phyloP scores from a whole-genome alignment of 2,329 filamentous ascomycete species.

The Botrytis galanthina region DNA sequence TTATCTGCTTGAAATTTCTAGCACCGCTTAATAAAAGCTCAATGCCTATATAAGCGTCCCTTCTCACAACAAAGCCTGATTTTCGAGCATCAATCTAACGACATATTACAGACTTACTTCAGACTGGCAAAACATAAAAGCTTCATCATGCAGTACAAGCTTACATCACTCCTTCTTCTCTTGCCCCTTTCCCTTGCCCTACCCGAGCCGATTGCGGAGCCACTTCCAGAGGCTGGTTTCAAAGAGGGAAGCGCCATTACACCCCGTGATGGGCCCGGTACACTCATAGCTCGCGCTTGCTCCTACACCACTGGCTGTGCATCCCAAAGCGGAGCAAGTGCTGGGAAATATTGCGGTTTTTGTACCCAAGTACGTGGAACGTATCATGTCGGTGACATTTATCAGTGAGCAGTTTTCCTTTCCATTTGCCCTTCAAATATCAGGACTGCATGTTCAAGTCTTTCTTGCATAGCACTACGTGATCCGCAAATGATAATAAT shows the following conservation, averaged over 20 bases:
- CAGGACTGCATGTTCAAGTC: background rate
- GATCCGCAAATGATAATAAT: background rate
- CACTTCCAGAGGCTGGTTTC: background rate
- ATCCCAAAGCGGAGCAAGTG: constrained; percentile 10
- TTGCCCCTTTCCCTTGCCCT: constrained; percentile 6
- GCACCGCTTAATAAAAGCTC: background rate
- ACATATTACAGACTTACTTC: background rate
- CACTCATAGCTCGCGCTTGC: constrained; percentile 14
- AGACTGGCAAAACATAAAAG: background rate
- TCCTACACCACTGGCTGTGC: constrained; percentile 13
- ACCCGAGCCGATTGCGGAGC: background rate
- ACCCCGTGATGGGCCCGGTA: constrained; percentile 2
- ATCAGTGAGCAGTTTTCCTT: constrained; percentile 10
- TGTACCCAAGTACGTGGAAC: constrained; percentile 20
- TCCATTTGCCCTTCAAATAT: background rate
- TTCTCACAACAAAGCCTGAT: background rate
- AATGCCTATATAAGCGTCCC: background rate
- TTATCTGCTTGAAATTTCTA: background rate
- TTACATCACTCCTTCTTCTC: background rate
- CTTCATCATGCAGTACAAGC: constrained; percentile 11
- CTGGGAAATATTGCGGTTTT: constrained; percentile 21
- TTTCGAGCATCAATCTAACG: background rate
- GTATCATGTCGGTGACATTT: constrained; percentile 11
- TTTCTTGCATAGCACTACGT: background rate
- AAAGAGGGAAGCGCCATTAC: background rate